Conservation (phyloP, 2,329 filamentous ascomycete genomes). For the Cladosporium sp. region DNA sequence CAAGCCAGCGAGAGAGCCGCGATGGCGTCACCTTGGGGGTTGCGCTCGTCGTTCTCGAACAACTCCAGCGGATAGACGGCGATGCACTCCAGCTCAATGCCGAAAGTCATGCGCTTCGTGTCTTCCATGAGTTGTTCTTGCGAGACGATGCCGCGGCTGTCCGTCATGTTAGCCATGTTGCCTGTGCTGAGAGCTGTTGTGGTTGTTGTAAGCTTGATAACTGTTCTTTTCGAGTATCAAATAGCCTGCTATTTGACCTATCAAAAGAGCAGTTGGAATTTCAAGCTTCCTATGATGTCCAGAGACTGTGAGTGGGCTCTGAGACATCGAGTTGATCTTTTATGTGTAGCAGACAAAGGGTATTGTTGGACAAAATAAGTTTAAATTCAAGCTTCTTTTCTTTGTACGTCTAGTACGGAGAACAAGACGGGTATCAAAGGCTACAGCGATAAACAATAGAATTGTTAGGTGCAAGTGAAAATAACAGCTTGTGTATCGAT, state of each 20-base stretch:
- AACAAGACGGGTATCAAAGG: too few species aligned
- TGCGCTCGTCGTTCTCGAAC: not conserved
- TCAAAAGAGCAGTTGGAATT: not conserved
- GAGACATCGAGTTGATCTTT: not conserved
- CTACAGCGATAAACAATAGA: not conserved
- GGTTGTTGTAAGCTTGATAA: not conserved
- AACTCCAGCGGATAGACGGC: constrained; percentile 16
- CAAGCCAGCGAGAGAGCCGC: not conserved
- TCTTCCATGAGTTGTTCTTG: not conserved
- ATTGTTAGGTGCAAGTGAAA: not conserved
- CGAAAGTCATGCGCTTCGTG: constrained; percentile 26
- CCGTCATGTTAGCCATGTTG: not conserved
- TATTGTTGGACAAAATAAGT: not conserved
- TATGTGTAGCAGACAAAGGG: not conserved
- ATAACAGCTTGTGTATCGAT: not conserved
- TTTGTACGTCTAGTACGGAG: not conserved
- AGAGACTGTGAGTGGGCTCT: too few species aligned
- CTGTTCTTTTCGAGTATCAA: not conserved
- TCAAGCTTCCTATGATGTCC: not conserved
- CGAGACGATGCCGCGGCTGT: not conserved
- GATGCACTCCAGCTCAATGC: constrained; percentile 30
- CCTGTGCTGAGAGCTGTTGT: not conserved
- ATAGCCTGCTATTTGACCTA: not conserved
- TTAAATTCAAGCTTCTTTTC: not conserved
- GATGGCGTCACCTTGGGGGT: not conserved